A percentile compares a stretch with the other conserved stretches of the same genome.
phyloP scores from a whole-genome alignment of 169 alveolate species.

The Plasmodium sp. region DNA sequence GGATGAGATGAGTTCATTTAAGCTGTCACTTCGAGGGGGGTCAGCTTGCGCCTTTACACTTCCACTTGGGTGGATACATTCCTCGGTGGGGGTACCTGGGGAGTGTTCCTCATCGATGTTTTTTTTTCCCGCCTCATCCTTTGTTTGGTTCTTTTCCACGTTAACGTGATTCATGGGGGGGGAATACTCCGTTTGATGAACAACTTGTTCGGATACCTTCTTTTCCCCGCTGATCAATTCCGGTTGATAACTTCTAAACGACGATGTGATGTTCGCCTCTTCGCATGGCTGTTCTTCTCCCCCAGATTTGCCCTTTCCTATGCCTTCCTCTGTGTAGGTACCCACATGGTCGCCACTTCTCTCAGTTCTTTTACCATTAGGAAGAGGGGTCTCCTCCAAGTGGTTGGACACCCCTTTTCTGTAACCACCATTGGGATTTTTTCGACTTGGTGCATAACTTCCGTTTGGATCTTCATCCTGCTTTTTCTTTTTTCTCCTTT shows the following conservation, averaged over 20 bases:
- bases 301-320: neutral
- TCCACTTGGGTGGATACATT: neutral
- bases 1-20: slow-evolving; percentile 11
- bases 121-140: neutral
- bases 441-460: neutral
- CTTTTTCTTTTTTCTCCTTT: neutral
- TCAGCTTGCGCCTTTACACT: neutral
- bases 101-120: neutral
- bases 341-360: neutral
- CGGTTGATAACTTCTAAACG: neutral
- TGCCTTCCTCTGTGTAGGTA: neutral
- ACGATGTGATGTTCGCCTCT: neutral
- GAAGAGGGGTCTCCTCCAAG: neutral
- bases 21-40: neutral
- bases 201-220: neutral
- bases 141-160: neutral
- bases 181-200: neutral
- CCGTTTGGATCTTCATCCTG: neutral
- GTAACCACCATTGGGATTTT: neutral
- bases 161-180: neutral
- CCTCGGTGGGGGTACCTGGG: neutral
- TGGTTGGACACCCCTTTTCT: neutral
- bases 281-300: neutral
- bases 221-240: neutral
- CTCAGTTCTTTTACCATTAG: neutral